A percentile compares a stretch with the other conserved stretches of the same genome.
Conservation (phyloP, 352 stramenopile genomes). For the Globisporangium spiculum region DNA sequence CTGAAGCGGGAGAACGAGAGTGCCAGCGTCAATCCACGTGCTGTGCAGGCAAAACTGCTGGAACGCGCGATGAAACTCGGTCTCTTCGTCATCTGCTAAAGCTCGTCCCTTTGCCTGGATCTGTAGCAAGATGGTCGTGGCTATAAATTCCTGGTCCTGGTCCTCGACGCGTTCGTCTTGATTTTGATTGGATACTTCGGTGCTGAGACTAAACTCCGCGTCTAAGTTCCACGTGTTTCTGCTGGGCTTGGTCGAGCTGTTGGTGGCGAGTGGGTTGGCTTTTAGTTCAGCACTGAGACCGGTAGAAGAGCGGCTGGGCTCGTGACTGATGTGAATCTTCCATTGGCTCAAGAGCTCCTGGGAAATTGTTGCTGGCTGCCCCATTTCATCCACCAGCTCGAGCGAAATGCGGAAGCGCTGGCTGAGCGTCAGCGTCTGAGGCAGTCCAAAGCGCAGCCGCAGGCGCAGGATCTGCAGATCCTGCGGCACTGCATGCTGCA, state of each 20-base stretch:
- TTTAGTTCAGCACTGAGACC: background rate
- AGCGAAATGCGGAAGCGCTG: conserved; percentile 35
- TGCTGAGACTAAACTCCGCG: background rate
- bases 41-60: conserved; percentile 38
- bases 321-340: conserved; percentile 4
- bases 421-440: conserved; percentile 18
- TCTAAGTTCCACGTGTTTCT: conserved; percentile 13
- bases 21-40: conserved; percentile 22
- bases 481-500: conserved; percentile 16
- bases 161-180: background rate
- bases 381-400: conserved; percentile 62
- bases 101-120: background rate
- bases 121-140: background rate
- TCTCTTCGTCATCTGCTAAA: background rate
- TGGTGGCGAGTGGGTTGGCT: background rate
- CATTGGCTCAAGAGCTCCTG: background rate
- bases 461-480: conserved; percentile 36
- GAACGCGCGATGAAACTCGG: conserved; percentile 18
- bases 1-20: conserved; percentile 41
- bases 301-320: background rate
- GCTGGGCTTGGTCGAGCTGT: background rate
- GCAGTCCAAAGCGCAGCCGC: conserved; percentile 44
- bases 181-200: background rate
- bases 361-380: conserved; percentile 17
- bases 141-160: background rate